These are phyloP conservation scores for Tetradesmus lagerheimii DNA, from an alignment of 139 green algal species.

Conservation along the genomic window DNA sequence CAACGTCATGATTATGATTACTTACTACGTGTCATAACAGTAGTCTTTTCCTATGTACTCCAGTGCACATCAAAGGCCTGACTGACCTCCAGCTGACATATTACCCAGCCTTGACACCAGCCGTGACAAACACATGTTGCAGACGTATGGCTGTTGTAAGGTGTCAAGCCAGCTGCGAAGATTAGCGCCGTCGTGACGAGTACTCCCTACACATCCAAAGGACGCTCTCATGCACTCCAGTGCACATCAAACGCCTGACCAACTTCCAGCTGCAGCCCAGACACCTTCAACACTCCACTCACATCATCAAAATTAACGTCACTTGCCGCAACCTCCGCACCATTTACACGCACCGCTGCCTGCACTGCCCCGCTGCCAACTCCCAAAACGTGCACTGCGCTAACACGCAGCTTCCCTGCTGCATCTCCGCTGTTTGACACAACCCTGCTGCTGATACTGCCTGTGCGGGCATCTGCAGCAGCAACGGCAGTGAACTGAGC, in stretches of 20 bases:
- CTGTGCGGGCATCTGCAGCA: background rate
- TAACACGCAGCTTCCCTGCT: background rate
- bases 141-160: no score
- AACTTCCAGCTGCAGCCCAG: background rate
- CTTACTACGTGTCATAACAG: no score
- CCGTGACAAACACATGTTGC: no score
- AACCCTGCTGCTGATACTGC: background rate
- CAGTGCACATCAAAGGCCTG: no score
- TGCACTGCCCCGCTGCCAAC: background rate
- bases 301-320: background rate
- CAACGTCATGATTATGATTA: no score
- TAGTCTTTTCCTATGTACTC: no score
- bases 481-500: constrained; percentile 1
- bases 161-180: no score
- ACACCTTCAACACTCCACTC: background rate
- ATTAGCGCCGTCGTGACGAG: no score
- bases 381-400: constrained; percentile 1
- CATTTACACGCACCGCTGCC: background rate
- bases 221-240: background rate
- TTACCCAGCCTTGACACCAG: no score
- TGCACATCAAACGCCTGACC: background rate
- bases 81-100: no score
- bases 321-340: background rate
- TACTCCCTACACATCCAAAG: no score
- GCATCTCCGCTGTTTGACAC: background rate